phyloP scores from a whole-genome alignment of 1,139 yeast genomes.

The Kodamaea alishanica region DNA sequence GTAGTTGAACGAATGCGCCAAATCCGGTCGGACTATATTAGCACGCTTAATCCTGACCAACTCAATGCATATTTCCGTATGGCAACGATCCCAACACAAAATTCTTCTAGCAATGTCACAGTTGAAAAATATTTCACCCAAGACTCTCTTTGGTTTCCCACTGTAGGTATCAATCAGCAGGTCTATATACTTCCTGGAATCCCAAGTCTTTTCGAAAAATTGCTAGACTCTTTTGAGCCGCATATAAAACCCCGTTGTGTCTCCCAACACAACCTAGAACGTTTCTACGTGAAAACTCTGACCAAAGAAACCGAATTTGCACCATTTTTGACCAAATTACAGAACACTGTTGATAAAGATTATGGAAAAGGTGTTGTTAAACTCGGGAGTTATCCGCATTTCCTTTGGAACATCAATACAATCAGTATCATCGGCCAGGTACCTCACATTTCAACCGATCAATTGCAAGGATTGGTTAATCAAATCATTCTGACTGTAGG shows the following conservation, averaged over 20 bases:
- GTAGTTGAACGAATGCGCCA: constrained; percentile 59
- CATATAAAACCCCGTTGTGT: constrained; percentile 25
- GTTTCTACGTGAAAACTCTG: constrained; percentile 62
- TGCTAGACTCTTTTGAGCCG: constrained; percentile 37
- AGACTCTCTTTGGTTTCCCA: constrained; percentile 76
- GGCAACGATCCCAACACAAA: constrained; percentile 68
- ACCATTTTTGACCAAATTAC: constrained; percentile 53
- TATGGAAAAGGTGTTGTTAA: constrained; percentile 45
- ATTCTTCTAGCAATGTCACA: constrained; percentile 13
- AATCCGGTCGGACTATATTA: constrained; percentile 40
- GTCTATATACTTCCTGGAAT: constrained; percentile 80
- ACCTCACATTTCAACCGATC: constrained; percentile 18
- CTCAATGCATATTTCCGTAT: constrained; percentile 62
- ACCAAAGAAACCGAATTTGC: constrained; percentile 68
- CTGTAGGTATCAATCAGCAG: constrained; percentile 58
- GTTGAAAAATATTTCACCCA: constrained; percentile 53
- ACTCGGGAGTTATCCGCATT: constrained; percentile 83
- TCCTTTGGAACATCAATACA: constrained; percentile 58
- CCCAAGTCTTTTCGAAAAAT: constrained; percentile 61
- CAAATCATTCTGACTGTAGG: constrained; percentile 42
- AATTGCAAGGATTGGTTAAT: constrained; percentile 43
- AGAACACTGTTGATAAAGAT: constrained; percentile 39
- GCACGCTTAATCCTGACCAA: constrained; percentile 41
- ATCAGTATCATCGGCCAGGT: constrained; percentile 64
- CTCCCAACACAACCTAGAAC: constrained; percentile 26